Percentiles rank a stretch among this genome's conserved stretches.
Evolutionary conservation across 495 filamentous ascomycete genomes (phyloP).

Genomic region (Penicillium psychrofluorescens): DNA sequence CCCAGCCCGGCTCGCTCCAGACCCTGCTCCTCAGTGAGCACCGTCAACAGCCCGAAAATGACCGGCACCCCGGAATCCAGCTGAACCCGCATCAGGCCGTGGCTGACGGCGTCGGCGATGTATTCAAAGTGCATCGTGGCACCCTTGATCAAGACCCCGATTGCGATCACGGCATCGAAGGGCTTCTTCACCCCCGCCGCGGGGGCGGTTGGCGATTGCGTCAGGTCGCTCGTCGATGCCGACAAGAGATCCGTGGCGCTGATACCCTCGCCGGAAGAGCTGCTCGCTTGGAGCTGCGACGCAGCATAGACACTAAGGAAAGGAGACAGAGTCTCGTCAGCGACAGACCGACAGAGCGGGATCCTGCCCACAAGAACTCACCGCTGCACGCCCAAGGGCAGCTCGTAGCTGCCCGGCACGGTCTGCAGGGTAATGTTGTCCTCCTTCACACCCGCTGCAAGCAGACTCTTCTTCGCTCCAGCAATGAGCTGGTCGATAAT

Average conservation of each 20-base stretch:
- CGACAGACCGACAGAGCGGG: neutral
- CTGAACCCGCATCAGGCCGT: conserved; percentile 90
- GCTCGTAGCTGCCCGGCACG: conserved; percentile 90
- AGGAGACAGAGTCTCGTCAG: neutral
- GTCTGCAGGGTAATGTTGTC: conserved; percentile 83
- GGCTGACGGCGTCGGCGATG: conserved; percentile 82
- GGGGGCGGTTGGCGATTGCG: conserved; percentile 19
- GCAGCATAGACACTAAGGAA: conserved; percentile 66
- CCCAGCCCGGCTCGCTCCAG: conserved; percentile 74
- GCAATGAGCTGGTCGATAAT: conserved; percentile 73
- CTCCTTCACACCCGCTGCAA: conserved; percentile 68
- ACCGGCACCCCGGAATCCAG: conserved; percentile 82
- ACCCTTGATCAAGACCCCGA: conserved; percentile 95
- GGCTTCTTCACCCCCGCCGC: conserved; percentile 40
- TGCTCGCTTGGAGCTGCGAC: conserved; percentile 69
- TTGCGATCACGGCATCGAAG: conserved; percentile 91
- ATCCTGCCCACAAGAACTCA: conserved; percentile 24
- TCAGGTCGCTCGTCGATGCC: conserved; percentile 60
- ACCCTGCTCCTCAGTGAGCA: conserved; percentile 82
- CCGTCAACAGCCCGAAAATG: conserved; percentile 87
- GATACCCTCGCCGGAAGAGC: conserved; percentile 47
- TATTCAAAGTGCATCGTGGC: conserved; percentile 99
- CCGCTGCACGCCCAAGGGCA: conserved; percentile 81
- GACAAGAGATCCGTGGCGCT: conserved; percentile 74
- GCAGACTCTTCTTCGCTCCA: conserved; percentile 58